phyloP scores from a whole-genome alignment of 169 alveolate genomes.

The Plasmodium berghei region DNA sequence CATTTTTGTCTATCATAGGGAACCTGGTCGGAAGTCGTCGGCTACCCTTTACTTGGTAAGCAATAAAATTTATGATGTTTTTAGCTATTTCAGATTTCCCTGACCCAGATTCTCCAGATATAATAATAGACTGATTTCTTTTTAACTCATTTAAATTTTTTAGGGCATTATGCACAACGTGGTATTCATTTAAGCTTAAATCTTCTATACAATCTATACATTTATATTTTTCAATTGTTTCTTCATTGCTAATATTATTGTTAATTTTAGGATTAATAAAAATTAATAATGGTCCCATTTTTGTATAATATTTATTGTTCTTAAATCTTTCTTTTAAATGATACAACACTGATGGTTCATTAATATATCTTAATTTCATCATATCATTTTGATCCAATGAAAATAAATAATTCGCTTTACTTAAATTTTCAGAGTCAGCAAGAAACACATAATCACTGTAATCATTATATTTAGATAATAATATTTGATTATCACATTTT shows the following conservation, averaged over 20 bases:
- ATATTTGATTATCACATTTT: slow-evolving; percentile 28
- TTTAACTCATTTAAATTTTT: slow-evolving; percentile 32
- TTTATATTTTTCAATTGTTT: slow-evolving; percentile 30
- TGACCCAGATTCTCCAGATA: slow-evolving; percentile 96
- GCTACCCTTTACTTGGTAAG: slow-evolving; percentile 36
- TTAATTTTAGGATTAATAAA: slow-evolving; percentile 33
- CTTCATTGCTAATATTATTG: not conserved
- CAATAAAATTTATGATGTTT: slow-evolving; percentile 89
- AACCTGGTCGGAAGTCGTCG: not conserved
- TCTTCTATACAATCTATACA: slow-evolving; percentile 5
- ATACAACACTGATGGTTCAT: slow-evolving; percentile 35
- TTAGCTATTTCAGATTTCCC: slow-evolving; percentile 95
- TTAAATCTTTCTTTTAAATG: slow-evolving; percentile 44
- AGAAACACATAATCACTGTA: slow-evolving; percentile 20
- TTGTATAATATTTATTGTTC: slow-evolving; percentile 46
- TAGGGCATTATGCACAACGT: slow-evolving; percentile 26
- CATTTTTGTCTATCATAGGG: not conserved
- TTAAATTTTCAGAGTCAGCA: slow-evolving; percentile 11
- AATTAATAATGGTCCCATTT: slow-evolving; percentile 68
- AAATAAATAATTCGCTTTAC: slow-evolving; percentile 39
- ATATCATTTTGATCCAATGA: slow-evolving; percentile 57
- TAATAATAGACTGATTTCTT: slow-evolving; percentile 90
- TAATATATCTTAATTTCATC: slow-evolving; percentile 39
- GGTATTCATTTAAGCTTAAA: slow-evolving; percentile 20
- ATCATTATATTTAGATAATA: slow-evolving; percentile 22